Base-by-base conservation (phyloP, 352 stramenopile species). In the Phytophthora pluvialis region DNA sequence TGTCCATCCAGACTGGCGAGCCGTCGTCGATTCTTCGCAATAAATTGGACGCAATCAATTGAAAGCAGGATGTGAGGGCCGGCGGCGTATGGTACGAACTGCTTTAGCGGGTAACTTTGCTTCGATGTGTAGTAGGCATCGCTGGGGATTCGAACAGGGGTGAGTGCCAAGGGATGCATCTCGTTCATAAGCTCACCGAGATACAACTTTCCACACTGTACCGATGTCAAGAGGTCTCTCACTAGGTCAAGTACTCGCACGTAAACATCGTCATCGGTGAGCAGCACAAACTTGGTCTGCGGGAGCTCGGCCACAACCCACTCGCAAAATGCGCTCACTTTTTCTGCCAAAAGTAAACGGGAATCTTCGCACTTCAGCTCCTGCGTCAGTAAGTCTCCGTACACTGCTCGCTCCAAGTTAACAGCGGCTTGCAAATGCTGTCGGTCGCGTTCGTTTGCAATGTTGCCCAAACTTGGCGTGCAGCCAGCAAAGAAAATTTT, bases 231-330 rank as follows among this genome's bases (percentile, higher is more conserved):
- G 44, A 52, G 12, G 26, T 49, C 21, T 21, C 29, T 6, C 25
- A 36, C 16, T 26, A 39, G 1, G 1, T 21, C 18, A 35, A 66
- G 38, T 1, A 78, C 57, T 12, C 64, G 60, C 7, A 83, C 52
- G 43, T 80, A 83, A 13, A 86, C 48, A 36, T 85, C 76, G 40
- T 86, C 77, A 47, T 86, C 77, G 18, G 67, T 52, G 32, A 86
- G 74, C 70, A 86, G 76, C 26, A 83, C 51, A 31, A 77, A 83
- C 21, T 42, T 61, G 8, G 63, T 48, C 3, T 42, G 32, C 13
- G 54, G 35, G 6, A 48, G 18, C 7, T 54, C 26, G 5, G 10
- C 35, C 35, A 42, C 35, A 42, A 42, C 9, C 35, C 35, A 42
- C 12, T 42, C 35, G 12, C 12, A 42, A n/a, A 42, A 42, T 18